phyloP scores from a whole-genome alignment of 2,329 filamentous ascomycete species.

The Colletotrichum melonis region DNA sequence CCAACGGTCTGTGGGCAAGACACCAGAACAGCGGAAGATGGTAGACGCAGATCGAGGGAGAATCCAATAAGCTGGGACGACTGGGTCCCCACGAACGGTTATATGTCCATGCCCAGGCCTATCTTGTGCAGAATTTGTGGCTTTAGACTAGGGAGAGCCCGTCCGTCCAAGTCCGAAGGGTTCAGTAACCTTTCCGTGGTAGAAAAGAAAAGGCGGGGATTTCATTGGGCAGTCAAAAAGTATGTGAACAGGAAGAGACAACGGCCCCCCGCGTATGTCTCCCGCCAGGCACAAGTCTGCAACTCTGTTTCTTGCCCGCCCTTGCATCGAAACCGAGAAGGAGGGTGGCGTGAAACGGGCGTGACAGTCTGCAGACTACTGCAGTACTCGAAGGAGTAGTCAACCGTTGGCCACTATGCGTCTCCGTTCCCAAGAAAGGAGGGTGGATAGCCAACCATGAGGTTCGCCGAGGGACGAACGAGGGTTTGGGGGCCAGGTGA shows the following conservation, averaged over 20 bases:
- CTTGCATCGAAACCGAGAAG: background rate
- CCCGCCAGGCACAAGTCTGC: conserved; percentile 14
- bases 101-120: conserved; percentile 20
- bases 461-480: background rate
- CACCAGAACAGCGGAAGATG: background rate
- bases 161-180: background rate
- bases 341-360: conserved; percentile 7
- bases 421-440: background rate
- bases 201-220: background rate
- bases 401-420: background rate
- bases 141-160: background rate
- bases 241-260: background rate
- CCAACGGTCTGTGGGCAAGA: background rate
- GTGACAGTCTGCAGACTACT: conserved; percentile 20
- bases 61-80: background rate
- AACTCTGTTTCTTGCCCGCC: background rate
- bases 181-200: background rate
- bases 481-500: background rate
- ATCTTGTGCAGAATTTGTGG: background rate
- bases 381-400: background rate
- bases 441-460: background rate
- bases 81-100: conserved; percentile 6
- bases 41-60: background rate
- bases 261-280: background rate
- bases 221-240: background rate